A percentile compares a stretch with the other conserved stretches of the same genome.
Evolutionary conservation across 2,329 filamentous ascomycete species (phyloP).

Genomic region (Dothideomycetes sp.): DNA sequence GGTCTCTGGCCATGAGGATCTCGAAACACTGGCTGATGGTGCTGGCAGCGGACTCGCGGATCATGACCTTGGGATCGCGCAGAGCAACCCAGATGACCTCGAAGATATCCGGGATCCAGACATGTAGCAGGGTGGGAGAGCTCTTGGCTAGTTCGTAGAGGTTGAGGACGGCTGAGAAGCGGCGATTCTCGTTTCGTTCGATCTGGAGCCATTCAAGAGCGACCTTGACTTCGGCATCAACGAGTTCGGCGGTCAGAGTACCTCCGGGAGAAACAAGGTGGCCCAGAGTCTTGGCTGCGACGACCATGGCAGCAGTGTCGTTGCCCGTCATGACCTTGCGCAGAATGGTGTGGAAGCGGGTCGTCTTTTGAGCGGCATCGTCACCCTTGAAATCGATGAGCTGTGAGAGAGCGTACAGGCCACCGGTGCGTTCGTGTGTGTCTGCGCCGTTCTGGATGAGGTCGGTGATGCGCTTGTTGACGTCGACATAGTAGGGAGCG

Average conservation of each 20-base stretch:
- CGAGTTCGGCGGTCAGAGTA: conserved; percentile 86
- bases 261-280: conserved; percentile 87
- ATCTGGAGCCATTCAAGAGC: conserved; percentile 95
- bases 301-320: conserved; percentile 82
- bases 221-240: conserved; percentile 93
- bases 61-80: conserved; percentile 80
- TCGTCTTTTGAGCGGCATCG: conserved; percentile 86
- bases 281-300: conserved; percentile 79
- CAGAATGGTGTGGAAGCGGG: conserved; percentile 84
- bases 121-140: conserved; percentile 90
- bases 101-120: conserved; percentile 89
- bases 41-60: conserved; percentile 83
- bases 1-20: conserved; percentile 88
- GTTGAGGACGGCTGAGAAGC: conserved; percentile 87
- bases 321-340: conserved; percentile 81
- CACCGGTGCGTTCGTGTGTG: conserved; percentile 79
- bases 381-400: conserved; percentile 95
- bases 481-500: conserved; percentile 10
- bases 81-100: conserved; percentile 94
- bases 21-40: conserved; percentile 92
- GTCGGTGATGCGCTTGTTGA: conserved; percentile 56
- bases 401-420: conserved; percentile 82
- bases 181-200: conserved; percentile 82
- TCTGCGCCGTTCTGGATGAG: conserved; percentile 81
- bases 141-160: conserved; percentile 85